These are phyloP conservation scores for Neopestalotiopsis sp. DNA, from an alignment of 2,329 filamentous ascomycete genomes.

Conservation along the genomic window DNA sequence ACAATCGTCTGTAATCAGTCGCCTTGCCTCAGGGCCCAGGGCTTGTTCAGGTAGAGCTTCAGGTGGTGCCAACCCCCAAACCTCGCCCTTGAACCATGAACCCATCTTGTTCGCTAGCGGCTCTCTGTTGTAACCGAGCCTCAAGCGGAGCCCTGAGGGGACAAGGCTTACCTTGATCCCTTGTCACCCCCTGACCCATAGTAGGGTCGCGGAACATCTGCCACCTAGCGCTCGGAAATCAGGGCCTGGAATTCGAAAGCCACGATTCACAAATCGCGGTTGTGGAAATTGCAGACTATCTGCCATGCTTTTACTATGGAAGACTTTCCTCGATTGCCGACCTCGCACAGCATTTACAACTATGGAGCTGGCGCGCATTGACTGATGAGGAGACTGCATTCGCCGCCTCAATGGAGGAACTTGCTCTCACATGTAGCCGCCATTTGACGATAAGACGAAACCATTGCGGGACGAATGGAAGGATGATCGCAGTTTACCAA, in stretches of 20 bases:
- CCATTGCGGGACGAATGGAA: neutral
- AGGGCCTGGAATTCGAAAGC: slow-evolving; percentile 16
- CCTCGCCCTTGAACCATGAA: slow-evolving; percentile 10
- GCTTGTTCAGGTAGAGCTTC: slow-evolving; percentile 11
- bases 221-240: slow-evolving; percentile 17
- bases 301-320: neutral
- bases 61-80: slow-evolving; percentile 5
- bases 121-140: slow-evolving; percentile 18
- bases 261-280: slow-evolving; percentile 9
- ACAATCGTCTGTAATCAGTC: neutral
- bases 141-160: neutral
- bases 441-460: neutral
- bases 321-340: slow-evolving; percentile 5
- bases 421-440: neutral
- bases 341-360: neutral
- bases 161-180: slow-evolving; percentile 17
- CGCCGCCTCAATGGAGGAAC: neutral
- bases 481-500: neutral
- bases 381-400: neutral
- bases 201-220: slow-evolving; percentile 12
- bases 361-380: neutral
- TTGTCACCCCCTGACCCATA: slow-evolving; percentile 15
- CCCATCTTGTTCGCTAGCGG: slow-evolving; percentile 11
- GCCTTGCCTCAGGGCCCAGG: neutral
- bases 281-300: neutral